Conservation (phyloP, 352 stramenopile genomes). For the Phytophthora colocasiae region DNA sequence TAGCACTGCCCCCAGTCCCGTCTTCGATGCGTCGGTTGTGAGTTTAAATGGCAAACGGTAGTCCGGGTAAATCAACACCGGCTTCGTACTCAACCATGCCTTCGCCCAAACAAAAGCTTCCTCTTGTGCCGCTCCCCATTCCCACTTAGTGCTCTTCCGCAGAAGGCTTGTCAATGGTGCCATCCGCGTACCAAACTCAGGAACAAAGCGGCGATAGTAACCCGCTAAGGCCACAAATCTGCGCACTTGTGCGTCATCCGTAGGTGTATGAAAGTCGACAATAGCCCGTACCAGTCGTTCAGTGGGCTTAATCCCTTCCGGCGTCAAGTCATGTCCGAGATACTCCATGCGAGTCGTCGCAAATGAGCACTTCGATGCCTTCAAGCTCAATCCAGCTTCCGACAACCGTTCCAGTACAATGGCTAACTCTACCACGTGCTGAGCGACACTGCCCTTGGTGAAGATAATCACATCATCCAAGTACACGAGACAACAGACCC, state of each 20-base stretch:
- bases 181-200: slow-evolving; percentile 20
- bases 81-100: slow-evolving; percentile 7
- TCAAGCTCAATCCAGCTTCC: slow-evolving; percentile 16
- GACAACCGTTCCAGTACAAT: slow-evolving; percentile 11
- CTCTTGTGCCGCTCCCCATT: slow-evolving; percentile 27
- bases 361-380: slow-evolving; percentile 35
- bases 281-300: slow-evolving; percentile 2
- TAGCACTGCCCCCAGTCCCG: slow-evolving; percentile 23
- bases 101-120: slow-evolving; percentile 27
- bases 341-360: slow-evolving; percentile 22
- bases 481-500: slow-evolving; percentile 31
- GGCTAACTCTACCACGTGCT: slow-evolving; percentile 25
- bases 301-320: slow-evolving; percentile 11
- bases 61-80: slow-evolving; percentile 25
- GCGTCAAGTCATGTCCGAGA: slow-evolving; percentile 28
- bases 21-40: slow-evolving; percentile 29
- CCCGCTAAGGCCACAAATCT: slow-evolving; percentile 34
- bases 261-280: slow-evolving; percentile 11
- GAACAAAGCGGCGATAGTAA: slow-evolving; percentile 35
- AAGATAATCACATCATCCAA: slow-evolving; percentile 38
- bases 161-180: slow-evolving; percentile 27
- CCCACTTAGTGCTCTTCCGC: slow-evolving; percentile 21
- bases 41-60: slow-evolving; percentile 16
- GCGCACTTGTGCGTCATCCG: slow-evolving; percentile 7
- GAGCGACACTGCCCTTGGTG: slow-evolving; percentile 16